Evolutionary conservation across 768 basidiomycete genomes (phyloP), one percentile per base, ranked within the genome.

Genomic region (Mycena epipterygia): DNA sequence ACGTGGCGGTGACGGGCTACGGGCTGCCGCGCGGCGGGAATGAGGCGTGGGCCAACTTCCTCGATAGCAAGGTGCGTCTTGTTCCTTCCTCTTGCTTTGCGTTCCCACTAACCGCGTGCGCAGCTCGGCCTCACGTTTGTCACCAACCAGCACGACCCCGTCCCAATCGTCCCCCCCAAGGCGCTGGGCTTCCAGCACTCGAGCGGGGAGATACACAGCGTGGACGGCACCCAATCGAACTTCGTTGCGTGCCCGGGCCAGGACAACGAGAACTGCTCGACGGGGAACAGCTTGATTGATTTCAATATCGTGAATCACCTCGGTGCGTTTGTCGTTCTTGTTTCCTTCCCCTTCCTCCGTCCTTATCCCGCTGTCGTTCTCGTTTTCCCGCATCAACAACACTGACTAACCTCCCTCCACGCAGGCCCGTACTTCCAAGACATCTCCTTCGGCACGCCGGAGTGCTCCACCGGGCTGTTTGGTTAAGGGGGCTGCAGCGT

Each of bases 1-100:
- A 71, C 5, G 72, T 87, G 65, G 79, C 71, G 4, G 79, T 83
- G 1, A 79, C 79, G 17, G 78, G 81, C 33, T 86, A 83, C 59
- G 85, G 85, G n/a, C 78, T 84, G 25, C 87, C 86, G 0, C 79
- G 86, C 14, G 82, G 82, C 35, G 86, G 86, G 2, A 84, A 88
- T 75, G 74, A 82, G 65, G 83, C 75, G 4, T 86, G 82, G 78
- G 86, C 86, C 0, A 71, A 84, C 67, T 82, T 83, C 61, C 77
- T 86, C 37, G 85, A 86, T 76, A 52, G 76, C 70, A 58, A 79
- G 82, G 49, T 56, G 79, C 74, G 13, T 58, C 39, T 39, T 53
- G 12, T 12, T 13, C 46, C 46, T 27, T 44, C 42, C 42, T 44
- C 42, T n/a, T n/a, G 5, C 21, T 44, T 44, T n/a, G 2, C 42